phyloP scores from a whole-genome alignment of 2,329 filamentous ascomycete genomes.

The Ramichloridium luteum region DNA sequence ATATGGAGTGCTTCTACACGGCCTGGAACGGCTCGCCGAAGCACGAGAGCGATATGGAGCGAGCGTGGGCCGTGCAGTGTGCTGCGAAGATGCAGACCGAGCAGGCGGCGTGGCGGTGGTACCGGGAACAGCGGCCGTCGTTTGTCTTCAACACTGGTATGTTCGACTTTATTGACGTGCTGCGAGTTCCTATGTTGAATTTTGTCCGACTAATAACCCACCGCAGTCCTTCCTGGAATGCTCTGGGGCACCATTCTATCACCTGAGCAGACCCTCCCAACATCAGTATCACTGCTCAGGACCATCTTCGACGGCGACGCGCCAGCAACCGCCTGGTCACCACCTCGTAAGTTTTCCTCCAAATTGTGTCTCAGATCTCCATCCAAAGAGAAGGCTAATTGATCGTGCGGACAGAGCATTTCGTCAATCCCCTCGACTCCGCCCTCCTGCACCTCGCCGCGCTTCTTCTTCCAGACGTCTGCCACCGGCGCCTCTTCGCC shows the following conservation, averaged over 20 bases:
- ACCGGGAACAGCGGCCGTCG: constrained; percentile 27
- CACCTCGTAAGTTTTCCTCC: constrained; percentile 6
- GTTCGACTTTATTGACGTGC: no score
- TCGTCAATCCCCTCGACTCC: constrained; percentile 34
- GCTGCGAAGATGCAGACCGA: constrained; percentile 35
- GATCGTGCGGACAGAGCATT: constrained; percentile 25
- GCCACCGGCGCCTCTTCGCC: constrained; percentile 40
- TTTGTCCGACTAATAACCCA: no score
- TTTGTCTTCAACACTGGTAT: constrained; percentile 31
- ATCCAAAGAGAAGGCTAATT: no score
- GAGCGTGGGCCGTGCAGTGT: constrained; percentile 25
- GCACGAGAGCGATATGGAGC: constrained; percentile 8
- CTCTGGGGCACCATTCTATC: constrained; percentile 7
- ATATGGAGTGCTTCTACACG: constrained; percentile 23
- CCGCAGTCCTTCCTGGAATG: constrained; percentile 7
- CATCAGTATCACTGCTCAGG: constrained; percentile 4
- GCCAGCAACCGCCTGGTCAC: constrained; percentile 5
- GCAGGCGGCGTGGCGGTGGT: constrained; percentile 32
- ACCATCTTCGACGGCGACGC: constrained; percentile 7
- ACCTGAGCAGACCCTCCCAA: constrained; percentile 3
- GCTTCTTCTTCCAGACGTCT: constrained; percentile 33
- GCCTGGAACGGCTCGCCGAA: constrained; percentile 22
- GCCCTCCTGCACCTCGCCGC: constrained; percentile 41
- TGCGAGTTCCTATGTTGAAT: no score
- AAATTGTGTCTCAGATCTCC: constrained; percentile 1